phyloP scores from a whole-genome alignment of 768 basidiomycete genomes.

The Clathrus columnatus region DNA sequence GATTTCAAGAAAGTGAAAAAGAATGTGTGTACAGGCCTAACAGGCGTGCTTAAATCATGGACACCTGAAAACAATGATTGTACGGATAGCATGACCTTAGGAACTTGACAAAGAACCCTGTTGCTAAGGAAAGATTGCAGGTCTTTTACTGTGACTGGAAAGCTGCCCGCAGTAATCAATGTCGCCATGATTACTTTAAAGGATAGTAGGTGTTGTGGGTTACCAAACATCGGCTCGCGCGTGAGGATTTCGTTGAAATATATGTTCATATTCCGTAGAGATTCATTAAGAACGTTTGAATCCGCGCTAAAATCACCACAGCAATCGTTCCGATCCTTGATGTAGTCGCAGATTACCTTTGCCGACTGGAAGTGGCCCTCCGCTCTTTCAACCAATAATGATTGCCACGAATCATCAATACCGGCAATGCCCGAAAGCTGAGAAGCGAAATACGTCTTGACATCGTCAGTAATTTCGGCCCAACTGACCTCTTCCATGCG shows the following conservation, averaged over 20 bases:
- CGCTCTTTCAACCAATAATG: background rate
- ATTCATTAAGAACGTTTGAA: too few species aligned
- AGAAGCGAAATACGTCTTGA: background rate
- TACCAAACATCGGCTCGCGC: constrained; percentile 13
- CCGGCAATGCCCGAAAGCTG: background rate
- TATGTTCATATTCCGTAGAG: too few species aligned
- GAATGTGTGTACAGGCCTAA: constrained; percentile 21
- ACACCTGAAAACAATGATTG: constrained; percentile 18
- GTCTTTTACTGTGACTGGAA: constrained; percentile 15
- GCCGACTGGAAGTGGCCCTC: background rate
- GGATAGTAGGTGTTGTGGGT: constrained; percentile 5
- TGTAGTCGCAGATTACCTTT: too few species aligned
- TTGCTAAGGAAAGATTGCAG: constrained; percentile 11
- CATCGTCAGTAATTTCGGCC: background rate
- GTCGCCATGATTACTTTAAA: constrained; percentile 18
- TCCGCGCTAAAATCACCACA: too few species aligned
- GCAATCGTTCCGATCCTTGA: too few species aligned
- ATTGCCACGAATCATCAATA: too few species aligned
- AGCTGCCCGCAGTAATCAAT: constrained; percentile 18
- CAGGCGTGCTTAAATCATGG: constrained; percentile 9
- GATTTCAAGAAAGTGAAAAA: constrained; percentile 25
- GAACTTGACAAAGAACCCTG: background rate
- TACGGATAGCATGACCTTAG: background rate
- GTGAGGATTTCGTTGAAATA: constrained; percentile 16
- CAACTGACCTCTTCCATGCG: background rate